Evolutionary conservation across 495 filamentous ascomycete genomes (phyloP).

Genomic region (Penicillium manginii): DNA sequence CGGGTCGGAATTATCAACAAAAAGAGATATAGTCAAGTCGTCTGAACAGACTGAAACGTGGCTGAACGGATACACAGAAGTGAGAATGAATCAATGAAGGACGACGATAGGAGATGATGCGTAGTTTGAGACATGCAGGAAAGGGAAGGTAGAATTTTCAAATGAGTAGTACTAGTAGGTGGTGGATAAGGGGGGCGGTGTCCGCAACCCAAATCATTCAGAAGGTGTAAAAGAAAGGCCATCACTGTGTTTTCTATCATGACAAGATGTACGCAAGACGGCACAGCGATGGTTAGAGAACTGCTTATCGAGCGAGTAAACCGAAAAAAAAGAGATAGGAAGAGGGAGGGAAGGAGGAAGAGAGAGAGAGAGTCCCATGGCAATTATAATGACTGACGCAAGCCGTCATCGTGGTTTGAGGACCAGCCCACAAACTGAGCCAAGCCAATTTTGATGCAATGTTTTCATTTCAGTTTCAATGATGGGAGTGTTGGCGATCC

Average conservation of each 20-base stretch:
- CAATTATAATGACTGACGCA: constrained; percentile 27
- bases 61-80: constrained; percentile 15
- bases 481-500: constrained; percentile 37
- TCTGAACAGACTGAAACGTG: constrained; percentile 21
- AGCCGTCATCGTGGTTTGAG: constrained; percentile 30
- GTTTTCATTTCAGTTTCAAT: not conserved
- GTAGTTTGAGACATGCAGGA: constrained; percentile 13
- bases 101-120: constrained; percentile 22
- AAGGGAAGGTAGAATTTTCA: constrained; percentile 17
- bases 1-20: constrained; percentile 30
- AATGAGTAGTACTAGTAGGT: constrained; percentile 7
- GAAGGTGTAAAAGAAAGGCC: constrained; percentile 7
- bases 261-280: not conserved
- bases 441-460: constrained; percentile 22
- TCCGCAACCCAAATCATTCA: constrained; percentile 11
- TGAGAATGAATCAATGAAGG: constrained; percentile 23
- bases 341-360: constrained; percentile 8
- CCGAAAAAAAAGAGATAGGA: too few relatives aligned
- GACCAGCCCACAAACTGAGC: constrained; percentile 35
- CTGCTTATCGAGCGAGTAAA: not conserved
- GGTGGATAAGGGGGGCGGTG: constrained; percentile 16
- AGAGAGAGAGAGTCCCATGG: constrained; percentile 39
- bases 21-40: constrained; percentile 25
- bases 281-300: not conserved
- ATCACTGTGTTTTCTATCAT: constrained; percentile 1